Evolutionary conservation across 371 early-diverging fungal species (phyloP), one percentile per base, ranked within the genome.

Genomic region (Lichtheimia ornata): DNA sequence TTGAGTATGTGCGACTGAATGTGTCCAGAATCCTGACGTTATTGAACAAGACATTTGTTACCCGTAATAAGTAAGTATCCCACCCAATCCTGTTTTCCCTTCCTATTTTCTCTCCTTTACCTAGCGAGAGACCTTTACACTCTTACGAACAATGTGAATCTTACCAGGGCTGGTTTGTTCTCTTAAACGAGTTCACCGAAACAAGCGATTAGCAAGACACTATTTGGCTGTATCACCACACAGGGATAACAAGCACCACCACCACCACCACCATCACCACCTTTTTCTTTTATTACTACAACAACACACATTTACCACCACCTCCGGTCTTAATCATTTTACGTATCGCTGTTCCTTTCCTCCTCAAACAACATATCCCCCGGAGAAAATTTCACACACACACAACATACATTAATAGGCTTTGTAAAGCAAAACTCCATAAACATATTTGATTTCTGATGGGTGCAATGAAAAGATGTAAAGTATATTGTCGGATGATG

Each of bases 1-100:
- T 96, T 11, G 97, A 96, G 76, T 97, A 96, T 62, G 94, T 97
- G 20, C 92, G 93, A 63, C 78, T 97, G 52, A 91, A 90, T 59
- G 81, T 81, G 9, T 66, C 74, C 45, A 81, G 74, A 59, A 73
- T 72, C 2, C 56, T 81, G 4, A 58, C 58, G n/a, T 67, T 81
- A 43, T 63, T 81, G 42, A 77, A 75, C 59, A 71, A 71, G 25
- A 81, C 74, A 13, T 81, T 81, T 63, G 70, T 77, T 4, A 74
- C 71, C 75, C 89, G 61, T 65, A 70, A 68, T 69, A 72, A 77
- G 64, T 77, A 81, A 59, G 63, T 60, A 40, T 42, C 30, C 42
- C 27, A 18, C 35, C 35, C 35, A 35, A 35, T 35, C 35, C 35
- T 35, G 22, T 22, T 22, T 22, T 20, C 28, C 25, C 50, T 40